Base-by-base conservation (phyloP, 495 filamentous ascomycete species). In the Xylaria telfairii region DNA sequence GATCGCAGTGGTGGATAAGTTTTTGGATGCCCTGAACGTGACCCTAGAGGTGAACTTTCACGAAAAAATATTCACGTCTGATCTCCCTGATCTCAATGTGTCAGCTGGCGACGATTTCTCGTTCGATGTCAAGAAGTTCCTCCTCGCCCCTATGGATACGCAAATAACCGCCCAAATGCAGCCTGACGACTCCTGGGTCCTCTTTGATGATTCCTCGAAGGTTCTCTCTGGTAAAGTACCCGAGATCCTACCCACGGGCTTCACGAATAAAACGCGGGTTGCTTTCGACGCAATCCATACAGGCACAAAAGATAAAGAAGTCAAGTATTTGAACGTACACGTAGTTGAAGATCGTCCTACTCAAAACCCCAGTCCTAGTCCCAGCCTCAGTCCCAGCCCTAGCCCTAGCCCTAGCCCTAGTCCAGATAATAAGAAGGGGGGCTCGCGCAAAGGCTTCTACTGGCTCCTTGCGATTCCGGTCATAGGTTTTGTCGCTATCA, bases 211-310 rank as follows among this genome's bases (percentile, higher is more conserved):
- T 13, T 76, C 74, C 12, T 88, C 85, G 47, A 78, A 85, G 69
- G 85, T 83, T 3, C 81, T 96, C 6, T 86, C 81, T 26, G 93
- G 94, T 7, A 81, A 85, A 15, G 88, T 92, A 28, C 92, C 94
- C 1, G 39, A 75, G 9, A 72, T 62, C 0, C 26, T 69, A 32
- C 30, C 57, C 12, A 73, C 73, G 19, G 74, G 72, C 34, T 60
- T 59, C 10, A 71, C 71, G 0, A 79, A 84, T 39, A 60, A 83
- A 9, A 79, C 87, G 49, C 73, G 72, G 0, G 76, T 91, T n/a
- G 79, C 80, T 37, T 75, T 93, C 54, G 86, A 78, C 13, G 88
- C 87, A 17, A 82, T 78, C 6, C 77, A 84, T 74, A 81, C 83
- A 79, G 62, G 78, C 74, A 70, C 84, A 39, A 71, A 82, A 66